Conservation (phyloP, 495 filamentous ascomycete genomes). For the Xylaria bambusicola region DNA sequence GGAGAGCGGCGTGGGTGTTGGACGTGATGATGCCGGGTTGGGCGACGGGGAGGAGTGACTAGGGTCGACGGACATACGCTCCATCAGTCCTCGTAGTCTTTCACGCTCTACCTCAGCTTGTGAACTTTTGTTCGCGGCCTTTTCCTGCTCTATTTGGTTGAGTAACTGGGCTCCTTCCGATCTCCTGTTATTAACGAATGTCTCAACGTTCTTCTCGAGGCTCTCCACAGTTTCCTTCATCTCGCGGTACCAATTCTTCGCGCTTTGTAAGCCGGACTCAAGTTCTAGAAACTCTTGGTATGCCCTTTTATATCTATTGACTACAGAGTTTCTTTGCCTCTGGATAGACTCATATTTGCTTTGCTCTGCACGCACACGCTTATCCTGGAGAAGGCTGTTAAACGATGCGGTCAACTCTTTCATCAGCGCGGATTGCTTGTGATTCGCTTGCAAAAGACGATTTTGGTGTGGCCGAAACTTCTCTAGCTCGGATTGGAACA, state of each 20-base stretch:
- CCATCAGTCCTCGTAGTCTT: slow-evolving; percentile 86
- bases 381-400: slow-evolving; percentile 87
- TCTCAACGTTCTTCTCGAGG: slow-evolving; percentile 94
- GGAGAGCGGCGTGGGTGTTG: slow-evolving; percentile 48
- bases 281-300: slow-evolving; percentile 92
- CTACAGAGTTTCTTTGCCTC: slow-evolving; percentile 75
- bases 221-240: slow-evolving; percentile 95
- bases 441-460: slow-evolving; percentile 83
- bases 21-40: slow-evolving; percentile 49
- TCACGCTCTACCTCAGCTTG: slow-evolving; percentile 86
- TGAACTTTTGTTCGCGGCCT: slow-evolving; percentile 63
- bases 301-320: slow-evolving; percentile 86
- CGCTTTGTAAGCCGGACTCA: slow-evolving; percentile 79
- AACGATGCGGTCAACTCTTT: slow-evolving; percentile 92
- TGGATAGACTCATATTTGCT: slow-evolving; percentile 90
- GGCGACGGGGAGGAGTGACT: slow-evolving; percentile 45
- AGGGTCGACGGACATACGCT: slow-evolving; percentile 82
- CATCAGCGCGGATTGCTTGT: slow-evolving; percentile 91
- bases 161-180: slow-evolving; percentile 90
- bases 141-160: slow-evolving; percentile 80
- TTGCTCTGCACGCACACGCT: slow-evolving; percentile 89
- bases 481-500: slow-evolving; percentile 92
- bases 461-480: slow-evolving; percentile 95
- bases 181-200: slow-evolving; percentile 91
- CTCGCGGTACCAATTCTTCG: slow-evolving; percentile 89